phyloP scores from a whole-genome alignment of 2,329 filamentous ascomycete species.

The Colletotrichum cordylinicola region DNA sequence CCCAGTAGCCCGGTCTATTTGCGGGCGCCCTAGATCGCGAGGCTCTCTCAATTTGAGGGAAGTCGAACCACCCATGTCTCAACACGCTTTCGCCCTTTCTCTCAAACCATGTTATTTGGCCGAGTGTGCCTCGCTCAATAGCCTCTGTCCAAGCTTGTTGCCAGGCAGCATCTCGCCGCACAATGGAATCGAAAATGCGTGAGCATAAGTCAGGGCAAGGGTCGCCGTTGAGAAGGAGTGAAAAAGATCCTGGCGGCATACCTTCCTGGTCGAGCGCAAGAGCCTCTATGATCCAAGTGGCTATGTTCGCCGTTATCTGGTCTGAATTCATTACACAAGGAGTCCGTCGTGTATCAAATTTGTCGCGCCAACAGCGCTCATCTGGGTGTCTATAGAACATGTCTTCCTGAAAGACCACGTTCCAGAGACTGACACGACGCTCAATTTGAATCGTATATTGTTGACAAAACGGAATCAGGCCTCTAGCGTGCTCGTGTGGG shows the following conservation, averaged over 20 bases:
- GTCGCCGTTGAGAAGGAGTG: not conserved
- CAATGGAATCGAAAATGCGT: not conserved
- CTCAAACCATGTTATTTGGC: not conserved
- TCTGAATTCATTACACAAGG: not conserved
- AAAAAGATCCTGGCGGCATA: not conserved
- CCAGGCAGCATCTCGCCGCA: not conserved
- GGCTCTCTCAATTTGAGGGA: not conserved
- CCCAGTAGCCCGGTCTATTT: not conserved
- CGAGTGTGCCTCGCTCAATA: fast-evolving
- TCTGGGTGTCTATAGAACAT: fast-evolving
- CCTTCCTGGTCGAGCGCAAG: not conserved
- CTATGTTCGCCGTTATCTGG: not conserved
- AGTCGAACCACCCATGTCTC: not conserved
- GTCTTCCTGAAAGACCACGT: not conserved
- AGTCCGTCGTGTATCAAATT: fast-evolving
- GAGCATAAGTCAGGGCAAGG: not conserved
- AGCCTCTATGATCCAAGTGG: not conserved
- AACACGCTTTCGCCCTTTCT: not conserved
- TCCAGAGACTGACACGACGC: not conserved
- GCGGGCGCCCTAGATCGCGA: fast-evolving
- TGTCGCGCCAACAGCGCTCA: not conserved
- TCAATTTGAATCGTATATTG: not conserved
- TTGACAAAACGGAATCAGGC: not conserved
- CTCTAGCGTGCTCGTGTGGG: not conserved
- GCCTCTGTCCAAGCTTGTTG: not conserved